These are phyloP conservation scores for Mitragyna speciosa DNA, from an alignment of 257 asterid species.

Conservation along the genomic window DNA sequence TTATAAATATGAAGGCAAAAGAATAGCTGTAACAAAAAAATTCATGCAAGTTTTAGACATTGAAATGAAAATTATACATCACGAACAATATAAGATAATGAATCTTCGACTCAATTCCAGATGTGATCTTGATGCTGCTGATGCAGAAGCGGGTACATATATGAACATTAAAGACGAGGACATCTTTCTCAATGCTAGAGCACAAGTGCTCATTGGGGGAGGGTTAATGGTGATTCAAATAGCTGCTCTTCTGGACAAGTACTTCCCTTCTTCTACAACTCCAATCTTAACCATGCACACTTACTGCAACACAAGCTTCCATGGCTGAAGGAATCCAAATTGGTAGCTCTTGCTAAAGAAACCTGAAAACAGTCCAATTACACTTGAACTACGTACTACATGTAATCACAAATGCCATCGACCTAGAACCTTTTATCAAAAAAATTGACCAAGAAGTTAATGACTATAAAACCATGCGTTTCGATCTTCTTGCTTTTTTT, in stretches of 20 bases:
- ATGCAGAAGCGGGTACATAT: background rate
- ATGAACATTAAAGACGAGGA: background rate
- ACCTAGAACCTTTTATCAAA: no score
- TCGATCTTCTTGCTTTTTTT: no score
- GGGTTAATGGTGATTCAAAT: constrained; percentile 22
- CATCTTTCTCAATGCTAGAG: constrained; percentile 1
- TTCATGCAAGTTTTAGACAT: no score
- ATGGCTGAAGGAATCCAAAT: background rate
- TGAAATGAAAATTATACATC: no score
- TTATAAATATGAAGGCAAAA: no score
- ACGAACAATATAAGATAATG: no score
- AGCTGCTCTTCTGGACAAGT: background rate
- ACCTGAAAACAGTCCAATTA: background rate
- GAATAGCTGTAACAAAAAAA: no score
- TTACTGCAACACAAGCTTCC: background rate
- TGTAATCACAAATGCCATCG: no score
- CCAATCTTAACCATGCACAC: background rate
- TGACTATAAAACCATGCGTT: no score
- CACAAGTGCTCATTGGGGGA: constrained; percentile 1
- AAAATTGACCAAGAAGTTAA: background rate
- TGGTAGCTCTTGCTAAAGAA: no score
- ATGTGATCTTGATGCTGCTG: background rate
- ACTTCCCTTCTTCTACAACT: background rate
- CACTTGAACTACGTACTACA: no score
- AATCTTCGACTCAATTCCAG: background rate